Evolutionary conservation across 2,329 filamentous ascomycete genomes (phyloP).

Genomic region (Didymella glomerata): DNA sequence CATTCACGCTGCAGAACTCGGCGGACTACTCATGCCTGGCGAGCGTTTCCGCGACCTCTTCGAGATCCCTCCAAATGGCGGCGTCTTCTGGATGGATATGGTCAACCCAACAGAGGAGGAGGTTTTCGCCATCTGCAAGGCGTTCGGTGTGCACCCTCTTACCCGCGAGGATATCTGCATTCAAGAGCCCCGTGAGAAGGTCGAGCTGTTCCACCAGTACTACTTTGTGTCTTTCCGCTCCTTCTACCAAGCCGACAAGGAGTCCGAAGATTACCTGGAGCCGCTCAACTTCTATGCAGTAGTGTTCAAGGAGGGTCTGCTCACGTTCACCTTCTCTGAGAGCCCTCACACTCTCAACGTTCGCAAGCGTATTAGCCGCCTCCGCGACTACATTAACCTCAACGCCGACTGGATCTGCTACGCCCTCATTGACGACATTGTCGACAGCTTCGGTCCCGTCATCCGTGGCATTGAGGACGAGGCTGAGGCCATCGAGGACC

Average conservation of each 20-base stretch:
- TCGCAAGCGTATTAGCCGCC: conserved; percentile 85
- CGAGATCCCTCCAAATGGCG: conserved; percentile 71
- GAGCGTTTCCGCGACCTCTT: conserved; percentile 92
- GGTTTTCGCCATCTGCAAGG: conserved; percentile 85
- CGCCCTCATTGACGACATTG: conserved; percentile 97
- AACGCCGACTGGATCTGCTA: conserved; percentile 99
- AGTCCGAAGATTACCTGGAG: conserved; percentile 83
- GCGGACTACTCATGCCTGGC: conserved; percentile 85
- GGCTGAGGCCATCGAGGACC: conserved; percentile 92
- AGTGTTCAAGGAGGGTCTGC: conserved; percentile 91
- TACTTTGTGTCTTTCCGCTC: conserved; percentile 98
- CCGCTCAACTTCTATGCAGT: conserved; percentile 97
- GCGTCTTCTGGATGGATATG: conserved; percentile 99
- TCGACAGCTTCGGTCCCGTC: conserved; percentile 91
- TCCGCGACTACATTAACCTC: conserved; percentile 93
- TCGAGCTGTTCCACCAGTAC: conserved; percentile 95
- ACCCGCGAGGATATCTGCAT: conserved; percentile 96
- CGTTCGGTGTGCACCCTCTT: conserved; percentile 93
- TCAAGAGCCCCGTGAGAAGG: conserved; percentile 96
- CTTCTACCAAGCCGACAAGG: conserved; percentile 83
- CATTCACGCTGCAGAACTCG: conserved; percentile 88
- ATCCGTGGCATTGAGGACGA: conserved; percentile 87
- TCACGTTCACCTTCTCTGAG: conserved; percentile 92
- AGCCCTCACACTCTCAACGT: conserved; percentile 90
- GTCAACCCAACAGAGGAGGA: conserved; percentile 90